phyloP scores from a whole-genome alignment of 2,329 filamentous ascomycete genomes.

The Amesomyces nigricolor region DNA sequence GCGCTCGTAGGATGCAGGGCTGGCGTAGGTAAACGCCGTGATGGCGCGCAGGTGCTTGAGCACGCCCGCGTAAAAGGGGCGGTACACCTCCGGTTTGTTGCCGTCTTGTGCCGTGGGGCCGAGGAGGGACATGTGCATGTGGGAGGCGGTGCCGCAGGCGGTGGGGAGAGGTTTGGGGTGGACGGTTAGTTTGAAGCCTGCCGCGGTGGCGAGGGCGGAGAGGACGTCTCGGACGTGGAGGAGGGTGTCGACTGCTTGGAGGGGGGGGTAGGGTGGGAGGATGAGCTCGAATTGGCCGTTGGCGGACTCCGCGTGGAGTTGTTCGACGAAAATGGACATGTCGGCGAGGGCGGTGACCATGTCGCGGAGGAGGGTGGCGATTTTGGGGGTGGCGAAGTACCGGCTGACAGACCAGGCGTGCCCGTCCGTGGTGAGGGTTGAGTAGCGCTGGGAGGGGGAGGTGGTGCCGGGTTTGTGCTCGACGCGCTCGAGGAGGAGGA shows the following conservation, averaged over 20 bases:
- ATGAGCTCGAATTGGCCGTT: slow-evolving; percentile 74
- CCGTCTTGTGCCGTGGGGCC: slow-evolving; percentile 26
- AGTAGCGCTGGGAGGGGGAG: slow-evolving; percentile 34
- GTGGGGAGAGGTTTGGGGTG: slow-evolving; percentile 62
- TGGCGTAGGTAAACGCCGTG: slow-evolving; percentile 63
- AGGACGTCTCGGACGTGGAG: slow-evolving; percentile 67
- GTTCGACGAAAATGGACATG: slow-evolving; percentile 61
- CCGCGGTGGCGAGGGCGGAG: slow-evolving; percentile 54
- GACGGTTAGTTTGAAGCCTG: slow-evolving; percentile 63
- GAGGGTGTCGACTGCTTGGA: slow-evolving; percentile 66
- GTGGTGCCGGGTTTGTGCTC: slow-evolving; percentile 29
- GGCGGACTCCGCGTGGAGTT: slow-evolving; percentile 69
- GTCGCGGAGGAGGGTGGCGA: slow-evolving; percentile 57
- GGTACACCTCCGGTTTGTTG: slow-evolving; percentile 42
- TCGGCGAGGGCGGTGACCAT: slow-evolving; percentile 56
- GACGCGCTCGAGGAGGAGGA: slow-evolving; percentile 58
- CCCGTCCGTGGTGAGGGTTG: slow-evolving; percentile 49
- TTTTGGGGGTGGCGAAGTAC: slow-evolving; percentile 52
- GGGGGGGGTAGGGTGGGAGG: slow-evolving; percentile 55
- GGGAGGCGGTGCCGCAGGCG: slow-evolving; percentile 58
- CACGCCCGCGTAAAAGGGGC: slow-evolving; percentile 67
- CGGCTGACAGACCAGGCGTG: slow-evolving; percentile 68
- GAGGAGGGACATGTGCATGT: slow-evolving; percentile 64
- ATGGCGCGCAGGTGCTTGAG: slow-evolving; percentile 60
- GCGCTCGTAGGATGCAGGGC: slow-evolving; percentile 62